These are phyloP conservation scores for Zymoseptoria brevis DNA, from an alignment of 2,329 filamentous ascomycete genomes.

Conservation along the genomic window DNA sequence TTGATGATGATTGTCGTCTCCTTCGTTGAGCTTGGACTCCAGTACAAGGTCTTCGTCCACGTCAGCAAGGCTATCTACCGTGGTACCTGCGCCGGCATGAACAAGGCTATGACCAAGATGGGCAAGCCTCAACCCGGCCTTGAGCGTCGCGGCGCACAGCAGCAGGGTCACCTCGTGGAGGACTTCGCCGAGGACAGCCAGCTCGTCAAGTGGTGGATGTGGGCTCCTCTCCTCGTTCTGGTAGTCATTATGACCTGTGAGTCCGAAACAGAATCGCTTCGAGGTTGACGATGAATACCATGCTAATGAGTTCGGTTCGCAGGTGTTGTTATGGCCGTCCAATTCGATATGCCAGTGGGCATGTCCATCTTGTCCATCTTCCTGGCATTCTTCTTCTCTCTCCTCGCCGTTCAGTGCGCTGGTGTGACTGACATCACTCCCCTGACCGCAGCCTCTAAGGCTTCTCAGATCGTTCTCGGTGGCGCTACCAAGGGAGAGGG, in stretches of 20 bases:
- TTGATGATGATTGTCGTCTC: conserved; percentile 45
- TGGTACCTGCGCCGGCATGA: conserved; percentile 38
- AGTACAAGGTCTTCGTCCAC: conserved; percentile 36
- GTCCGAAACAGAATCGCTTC: no score
- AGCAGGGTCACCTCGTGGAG: conserved; percentile 39
- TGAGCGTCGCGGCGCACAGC: conserved; percentile 33
- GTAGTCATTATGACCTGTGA: conserved; percentile 44
- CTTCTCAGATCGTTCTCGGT: conserved; percentile 60
- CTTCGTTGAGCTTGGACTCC: conserved; percentile 33
- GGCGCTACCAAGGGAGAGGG: conserved; percentile 52
- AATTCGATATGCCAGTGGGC: conserved; percentile 51
- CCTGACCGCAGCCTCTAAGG: conserved; percentile 59
- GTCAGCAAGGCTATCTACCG: conserved; percentile 45
- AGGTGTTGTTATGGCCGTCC: conserved; percentile 42
- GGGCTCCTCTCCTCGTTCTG: conserved; percentile 41
- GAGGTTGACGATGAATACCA: no score
- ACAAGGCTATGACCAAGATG: conserved; percentile 30
- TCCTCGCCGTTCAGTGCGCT: conserved; percentile 54
- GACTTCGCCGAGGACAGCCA: conserved; percentile 43
- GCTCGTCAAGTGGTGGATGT: conserved; percentile 48
- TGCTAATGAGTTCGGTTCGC: no score
- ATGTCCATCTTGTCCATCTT: conserved; percentile 50
- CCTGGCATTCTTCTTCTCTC: conserved; percentile 54
- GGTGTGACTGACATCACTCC: conserved; percentile 51
- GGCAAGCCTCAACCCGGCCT: conserved; percentile 41